phyloP scores from a whole-genome alignment of 2,329 filamentous ascomycete species.

The Thermothelomyces thermophilus region DNA sequence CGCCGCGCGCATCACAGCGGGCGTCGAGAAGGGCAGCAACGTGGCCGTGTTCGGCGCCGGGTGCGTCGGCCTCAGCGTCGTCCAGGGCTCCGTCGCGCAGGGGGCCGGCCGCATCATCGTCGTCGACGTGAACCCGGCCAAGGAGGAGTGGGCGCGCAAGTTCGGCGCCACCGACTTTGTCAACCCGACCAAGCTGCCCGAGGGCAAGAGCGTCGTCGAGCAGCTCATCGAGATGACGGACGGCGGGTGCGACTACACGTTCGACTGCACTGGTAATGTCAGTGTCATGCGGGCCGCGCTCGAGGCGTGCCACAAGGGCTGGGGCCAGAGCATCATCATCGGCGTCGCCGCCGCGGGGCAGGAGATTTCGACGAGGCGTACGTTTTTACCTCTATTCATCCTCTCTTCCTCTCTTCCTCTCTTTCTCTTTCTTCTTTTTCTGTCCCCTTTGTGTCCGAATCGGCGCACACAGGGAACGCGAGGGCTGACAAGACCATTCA shows the following conservation, averaged over 20 bases:
- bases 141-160: constrained; percentile 88
- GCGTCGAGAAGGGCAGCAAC: constrained; percentile 82
- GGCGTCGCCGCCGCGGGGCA: constrained; percentile 94
- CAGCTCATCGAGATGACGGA: constrained; percentile 96
- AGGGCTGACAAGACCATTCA: background rate
- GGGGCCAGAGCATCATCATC: constrained; percentile 97
- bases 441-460: too few relatives aligned
- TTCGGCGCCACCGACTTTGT: constrained; percentile 97
- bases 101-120: constrained; percentile 72
- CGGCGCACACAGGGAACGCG: too few relatives aligned
- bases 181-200: constrained; percentile 71
- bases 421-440: too few relatives aligned
- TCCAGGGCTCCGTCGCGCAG: constrained; percentile 86
- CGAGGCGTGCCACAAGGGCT: constrained; percentile 98
- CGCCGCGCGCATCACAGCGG: constrained; percentile 87
- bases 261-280: constrained; percentile 98
- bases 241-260: constrained; percentile 96
- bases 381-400: constrained; percentile 44
- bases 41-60: constrained; percentile 92
- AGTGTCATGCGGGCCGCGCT: constrained; percentile 91
- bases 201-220: constrained; percentile 77
- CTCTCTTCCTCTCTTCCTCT: constrained; percentile 14
- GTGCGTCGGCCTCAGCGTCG: constrained; percentile 90
- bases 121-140: constrained; percentile 71
- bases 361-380: constrained; percentile 89